Evolutionary conservation across 202 grass and related monocot species (phyloP), one percentile per base, ranked within the genome.

Genomic region (Carex arenaria): DNA sequence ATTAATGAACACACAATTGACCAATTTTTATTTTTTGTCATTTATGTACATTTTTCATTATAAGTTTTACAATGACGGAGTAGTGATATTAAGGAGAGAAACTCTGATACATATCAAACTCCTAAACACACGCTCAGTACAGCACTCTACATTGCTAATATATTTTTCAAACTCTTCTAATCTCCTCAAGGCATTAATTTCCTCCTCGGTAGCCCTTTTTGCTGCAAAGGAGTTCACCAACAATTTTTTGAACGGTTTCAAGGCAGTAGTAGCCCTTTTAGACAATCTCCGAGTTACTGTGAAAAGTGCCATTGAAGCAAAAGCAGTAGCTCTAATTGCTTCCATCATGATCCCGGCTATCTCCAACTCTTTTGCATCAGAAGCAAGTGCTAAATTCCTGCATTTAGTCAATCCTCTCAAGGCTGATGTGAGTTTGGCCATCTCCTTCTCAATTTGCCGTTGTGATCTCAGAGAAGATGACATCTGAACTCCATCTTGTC

Each of bases 41-140:
- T 75, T 28, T 80, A 72, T 66, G 9, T 36, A 63, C 31, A 38
- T 31, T 17, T 53, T 61, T 53, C 3, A 47, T 80, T 3, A n/a
- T 32, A 38, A 40, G 6, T 55, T 71, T 54, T 95, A 93, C 80
- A 90, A 90, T 47, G 88, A 88, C 60, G 90, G 77, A 1, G 93
- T 93, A 80, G 85, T 86, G 1, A 93, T 85, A 85, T 97, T 97
- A 31, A 97, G 91, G 26, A 97, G 84, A 0, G 82, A 87, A 4
- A 97, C 91, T 88, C 93, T 88, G 1, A 80, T 88, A 54, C 87
- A 85, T 15, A 97, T 85, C 14, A 97, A 59, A 78, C 89, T 89
- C 61, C 89, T 87, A 65, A 90, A 93, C 31, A 97, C 91, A 79
- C 82, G 86, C 11, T 93, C 86, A 82, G 88, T 92, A 31, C 82